phyloP scores from a whole-genome alignment of 2,329 filamentous ascomycete species.

The Tolypocladium amazonense region DNA sequence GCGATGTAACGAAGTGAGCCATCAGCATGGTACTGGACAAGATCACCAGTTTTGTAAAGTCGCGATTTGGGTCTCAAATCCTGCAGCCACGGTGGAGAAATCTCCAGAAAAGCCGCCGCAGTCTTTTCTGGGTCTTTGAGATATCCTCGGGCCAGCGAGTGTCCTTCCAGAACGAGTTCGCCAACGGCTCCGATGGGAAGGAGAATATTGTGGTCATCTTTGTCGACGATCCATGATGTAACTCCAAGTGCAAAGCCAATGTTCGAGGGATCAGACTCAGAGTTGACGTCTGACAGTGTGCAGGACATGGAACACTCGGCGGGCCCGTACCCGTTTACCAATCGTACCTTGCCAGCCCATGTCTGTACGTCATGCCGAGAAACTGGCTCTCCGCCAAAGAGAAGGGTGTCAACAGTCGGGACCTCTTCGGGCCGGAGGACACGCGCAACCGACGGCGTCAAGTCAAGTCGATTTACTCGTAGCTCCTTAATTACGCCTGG shows the following conservation, averaged over 20 bases:
- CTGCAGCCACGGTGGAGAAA: conserved; percentile 15
- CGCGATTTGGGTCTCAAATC: neutral
- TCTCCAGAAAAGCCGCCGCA: conserved; percentile 29
- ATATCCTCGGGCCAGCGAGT: conserved; percentile 37
- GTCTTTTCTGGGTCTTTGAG: conserved; percentile 35
- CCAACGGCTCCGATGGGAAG: conserved; percentile 20
- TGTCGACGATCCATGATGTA: conserved; percentile 19
- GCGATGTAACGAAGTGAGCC: conserved; percentile 33
- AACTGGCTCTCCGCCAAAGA: conserved; percentile 1
- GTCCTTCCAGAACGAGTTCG: conserved; percentile 28
- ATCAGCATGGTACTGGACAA: conserved; percentile 30
- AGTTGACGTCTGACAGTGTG: neutral
- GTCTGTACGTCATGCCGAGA: neutral
- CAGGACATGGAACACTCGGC: conserved; percentile 4
- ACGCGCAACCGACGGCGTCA: conserved; percentile 1
- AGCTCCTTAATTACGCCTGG: neutral
- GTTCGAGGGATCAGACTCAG: neutral
- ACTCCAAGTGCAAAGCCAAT: neutral
- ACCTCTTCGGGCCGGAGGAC: neutral
- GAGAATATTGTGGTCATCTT: conserved; percentile 14
- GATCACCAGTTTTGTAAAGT: conserved; percentile 38
- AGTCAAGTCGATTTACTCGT: neutral
- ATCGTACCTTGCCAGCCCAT: neutral
- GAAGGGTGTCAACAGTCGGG: neutral
- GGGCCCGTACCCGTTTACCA: conserved; percentile 4